Base-by-base conservation (phyloP, 768 basidiomycete species). In the Auricularia auricula-judae region DNA sequence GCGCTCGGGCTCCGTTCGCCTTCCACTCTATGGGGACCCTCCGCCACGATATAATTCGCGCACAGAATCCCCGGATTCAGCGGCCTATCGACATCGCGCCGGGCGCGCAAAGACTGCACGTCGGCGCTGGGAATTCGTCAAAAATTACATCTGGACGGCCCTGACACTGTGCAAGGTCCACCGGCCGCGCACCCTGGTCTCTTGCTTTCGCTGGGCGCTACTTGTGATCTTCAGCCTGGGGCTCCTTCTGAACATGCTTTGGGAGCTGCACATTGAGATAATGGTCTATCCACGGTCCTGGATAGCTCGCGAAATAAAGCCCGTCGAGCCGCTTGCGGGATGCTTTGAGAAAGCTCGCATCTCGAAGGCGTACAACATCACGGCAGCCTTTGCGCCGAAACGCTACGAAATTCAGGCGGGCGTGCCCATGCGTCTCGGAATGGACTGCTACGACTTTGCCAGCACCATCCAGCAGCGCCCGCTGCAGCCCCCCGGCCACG, bases 361-460 rank as follows among this genome's bases (percentile, higher is more conserved):
- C 64, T 85, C 87, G 62, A 72, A 84, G 3, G 67, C 71, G 42
- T 96, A 95, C 76, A 87, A 92, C 70, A 73, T 89, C 62, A 84
- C 85, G 35, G 74, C 81, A 58, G 77, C 80, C 35, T 84, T 87
- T 70, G 85, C 86, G 4, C 82, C 83, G 29, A 85, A 85, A 71
- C 73, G 73, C 66, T 86, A 83, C 39, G 86, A 89, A 66, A 80
- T 97, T 10, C 88, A 95, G 64, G 85, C 92, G 0, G 94, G 94
- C 18, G 78, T 92, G 68, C 78, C 85, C 2, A 79, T 98, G 79
- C 81, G 83, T 62, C 79, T 90, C 67, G 90, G 90, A 43, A 79
- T 91, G 79, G 90, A 93, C 72, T 98, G 96, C 75, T 98, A 95
- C 72, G 86, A 93, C 72, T 95, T 94, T 74, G 89, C 94, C 3